phyloP scores from a whole-genome alignment of 1,139 yeast genomes.

The Blastobotrys niveus region DNA sequence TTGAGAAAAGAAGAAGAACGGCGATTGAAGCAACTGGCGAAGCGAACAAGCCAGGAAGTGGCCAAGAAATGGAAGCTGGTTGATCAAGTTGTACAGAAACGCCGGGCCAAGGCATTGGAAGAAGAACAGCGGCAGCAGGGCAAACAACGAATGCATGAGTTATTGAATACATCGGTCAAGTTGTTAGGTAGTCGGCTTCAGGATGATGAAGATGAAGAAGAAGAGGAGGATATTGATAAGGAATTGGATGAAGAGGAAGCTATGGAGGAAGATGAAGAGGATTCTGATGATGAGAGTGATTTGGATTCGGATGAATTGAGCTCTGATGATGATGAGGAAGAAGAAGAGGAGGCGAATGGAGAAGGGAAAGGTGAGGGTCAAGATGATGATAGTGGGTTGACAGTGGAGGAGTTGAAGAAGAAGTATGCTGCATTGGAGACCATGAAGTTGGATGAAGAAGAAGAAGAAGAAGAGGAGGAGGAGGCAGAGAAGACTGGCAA shows the following conservation, averaged over 20 bases:
- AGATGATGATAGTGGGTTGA: conserved; percentile 47
- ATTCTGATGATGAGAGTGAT: conserved; percentile 23
- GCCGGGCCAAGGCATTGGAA: conserved; percentile 33
- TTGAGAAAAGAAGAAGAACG: conserved; percentile 55
- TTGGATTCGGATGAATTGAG: conserved; percentile 25
- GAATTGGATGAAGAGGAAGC: conserved; percentile 26
- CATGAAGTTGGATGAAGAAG: conserved; percentile 22
- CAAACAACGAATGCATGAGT: conserved; percentile 79
- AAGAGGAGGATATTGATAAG: conserved; percentile 25
- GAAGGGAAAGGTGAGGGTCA: conserved; percentile 16
- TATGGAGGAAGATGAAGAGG: conserved; percentile 22
- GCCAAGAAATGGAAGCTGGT: conserved; percentile 90
- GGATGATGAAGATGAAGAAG: conserved; percentile 21
- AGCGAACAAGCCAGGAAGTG: conserved; percentile 75
- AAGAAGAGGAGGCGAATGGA: conserved; percentile 27
- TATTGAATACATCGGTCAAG: conserved; percentile 87
- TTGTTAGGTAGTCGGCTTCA: conserved; percentile 74
- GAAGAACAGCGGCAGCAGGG: conserved; percentile 66
- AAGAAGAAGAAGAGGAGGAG: conserved; percentile 19
- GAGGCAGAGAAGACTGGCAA: conserved; percentile 27
- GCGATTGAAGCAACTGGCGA: conserved; percentile 57
- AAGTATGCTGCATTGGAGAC: conserved; percentile 55
- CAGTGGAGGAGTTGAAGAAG: conserved; percentile 58
- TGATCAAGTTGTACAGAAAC: conserved; percentile 60
- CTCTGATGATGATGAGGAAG: conserved; percentile 34